phyloP scores from a whole-genome alignment of 345 rosid genomes.

The Pugionium dolabratum region DNA sequence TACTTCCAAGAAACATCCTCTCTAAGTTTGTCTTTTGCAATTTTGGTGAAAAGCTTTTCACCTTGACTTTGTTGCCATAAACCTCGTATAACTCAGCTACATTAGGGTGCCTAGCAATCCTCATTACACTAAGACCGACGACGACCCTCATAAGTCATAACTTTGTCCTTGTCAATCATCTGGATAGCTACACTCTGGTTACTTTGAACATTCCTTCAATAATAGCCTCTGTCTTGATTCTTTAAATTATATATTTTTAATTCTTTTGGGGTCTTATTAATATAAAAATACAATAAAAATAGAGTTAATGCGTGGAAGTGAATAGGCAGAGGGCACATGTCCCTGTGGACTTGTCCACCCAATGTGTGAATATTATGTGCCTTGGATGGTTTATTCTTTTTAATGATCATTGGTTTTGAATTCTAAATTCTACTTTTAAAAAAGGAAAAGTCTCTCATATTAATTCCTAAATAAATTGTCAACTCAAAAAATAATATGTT shows the following conservation, averaged over 20 bases:
- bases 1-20: conserved; percentile 59
- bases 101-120: conserved; percentile 60
- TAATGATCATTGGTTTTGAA: neutral
- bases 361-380: conserved; percentile 3
- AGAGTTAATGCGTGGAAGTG: conserved; percentile 24
- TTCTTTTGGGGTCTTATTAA: neutral
- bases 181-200: conserved; percentile 62
- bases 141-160: conserved; percentile 18
- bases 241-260: neutral
- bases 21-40: conserved; percentile 53
- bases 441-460: neutral
- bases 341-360: conserved; percentile 31
- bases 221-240: conserved; percentile 49
- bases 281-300: neutral
- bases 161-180: conserved; percentile 64
- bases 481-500: neutral
- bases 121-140: conserved; percentile 60
- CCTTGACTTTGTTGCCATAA: conserved; percentile 64
- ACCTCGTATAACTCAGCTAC: conserved; percentile 61
- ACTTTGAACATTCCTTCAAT: conserved; percentile 49
- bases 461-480: neutral
- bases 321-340: conserved; percentile 21
- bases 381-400: neutral
- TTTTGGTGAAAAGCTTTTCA: conserved; percentile 64
- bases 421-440: neutral